Base-by-base conservation (phyloP, 148 eudicot genomes). In the Linanthus parryae region DNA sequence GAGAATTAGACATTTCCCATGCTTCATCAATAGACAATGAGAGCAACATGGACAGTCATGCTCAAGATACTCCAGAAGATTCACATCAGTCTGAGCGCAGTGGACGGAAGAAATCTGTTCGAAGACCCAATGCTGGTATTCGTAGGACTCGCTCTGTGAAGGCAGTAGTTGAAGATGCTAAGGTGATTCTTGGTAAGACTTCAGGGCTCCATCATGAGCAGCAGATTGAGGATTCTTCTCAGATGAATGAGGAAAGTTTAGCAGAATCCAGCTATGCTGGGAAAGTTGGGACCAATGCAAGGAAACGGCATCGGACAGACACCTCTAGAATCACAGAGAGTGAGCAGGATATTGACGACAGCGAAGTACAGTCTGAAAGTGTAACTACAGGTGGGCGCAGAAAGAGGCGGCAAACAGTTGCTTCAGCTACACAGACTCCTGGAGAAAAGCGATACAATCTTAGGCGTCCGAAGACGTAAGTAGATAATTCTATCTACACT, bases 371-470 rank as follows among this genome's bases (percentile, higher is more conserved):
- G 23, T 81, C 81, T 17, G 89, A 76, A 44, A 91, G 95, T 70
- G 79, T 77, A 48, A 62, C 82, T 16, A 62, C 70, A 57, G 87
- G 71, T 62, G 79, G 88, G 29, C 74, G 76, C 20, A 68, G 73
- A 61, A 87, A 87, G 75, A 86, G 87, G 64, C 78, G 75, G 42
- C 84, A 91, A 40, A 63, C 78, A 13, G 64, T 57, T 49, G 48
- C 84, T n/a, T 64, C 72, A 41, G 60, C 82, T 25, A 45, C 54
- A 8, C 73, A 74, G 29, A 79, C 77, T 65, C 83, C 83, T n/a
- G 87, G 74, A 13, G 81, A 67, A 71, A 73, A 63, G 18, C 83
- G 94, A 40, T 91, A 91, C 57, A 91, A 91, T 66, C 96, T 91
- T 47, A 71, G 98, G 57, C 85, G 73, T 40, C 78, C 67, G 61